Percentiles rank a stretch among this genome's conserved stretches.
These are phyloP conservation scores for Chaetomiaceae sp. DNA, from an alignment of 2,329 filamentous ascomycete species.

Conservation along the genomic window DNA sequence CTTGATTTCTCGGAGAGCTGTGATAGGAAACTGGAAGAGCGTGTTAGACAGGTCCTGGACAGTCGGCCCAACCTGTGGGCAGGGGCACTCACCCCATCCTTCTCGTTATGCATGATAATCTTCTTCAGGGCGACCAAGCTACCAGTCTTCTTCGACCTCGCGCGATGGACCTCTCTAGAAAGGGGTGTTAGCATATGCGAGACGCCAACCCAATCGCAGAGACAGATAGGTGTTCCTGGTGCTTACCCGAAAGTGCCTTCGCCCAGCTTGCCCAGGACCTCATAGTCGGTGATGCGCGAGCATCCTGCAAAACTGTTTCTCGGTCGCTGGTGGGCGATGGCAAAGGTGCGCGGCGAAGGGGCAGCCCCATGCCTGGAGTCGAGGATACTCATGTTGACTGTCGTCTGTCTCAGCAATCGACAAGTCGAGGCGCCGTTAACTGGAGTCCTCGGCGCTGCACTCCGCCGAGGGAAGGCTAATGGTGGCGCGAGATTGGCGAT, in stretches of 20 bases:
- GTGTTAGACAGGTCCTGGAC: constrained; percentile 7
- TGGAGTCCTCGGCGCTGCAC: too few relatives aligned
- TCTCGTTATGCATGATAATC: constrained; percentile 99
- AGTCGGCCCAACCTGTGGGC: not conserved
- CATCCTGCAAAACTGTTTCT: constrained; percentile 71
- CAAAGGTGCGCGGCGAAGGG: constrained; percentile 52
- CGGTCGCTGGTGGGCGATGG: constrained; percentile 50
- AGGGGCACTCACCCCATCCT: constrained; percentile 67
- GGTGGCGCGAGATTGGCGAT: not conserved
- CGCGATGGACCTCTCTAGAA: constrained; percentile 80
- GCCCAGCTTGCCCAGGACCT: constrained; percentile 76
- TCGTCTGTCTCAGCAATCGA: not conserved
- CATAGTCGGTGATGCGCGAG: constrained; percentile 76
- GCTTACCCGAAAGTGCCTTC: constrained; percentile 89
- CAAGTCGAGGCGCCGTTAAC: too few relatives aligned
- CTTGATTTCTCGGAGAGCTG: constrained; percentile 94
- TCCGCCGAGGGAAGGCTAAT: too few relatives aligned
- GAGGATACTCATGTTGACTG: constrained; percentile 24
- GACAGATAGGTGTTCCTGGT: not conserved
- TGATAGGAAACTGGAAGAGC: constrained; percentile 76
- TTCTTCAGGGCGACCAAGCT: constrained; percentile 87
- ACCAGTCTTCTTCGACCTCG: constrained; percentile 68
- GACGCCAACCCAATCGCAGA: constrained; percentile 4
- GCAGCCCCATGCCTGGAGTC: constrained; percentile 19
- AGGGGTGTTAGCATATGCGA: constrained; percentile 19